These are phyloP conservation scores for Boletus patriciae DNA, from an alignment of 768 basidiomycete genomes.

Conservation along the genomic window DNA sequence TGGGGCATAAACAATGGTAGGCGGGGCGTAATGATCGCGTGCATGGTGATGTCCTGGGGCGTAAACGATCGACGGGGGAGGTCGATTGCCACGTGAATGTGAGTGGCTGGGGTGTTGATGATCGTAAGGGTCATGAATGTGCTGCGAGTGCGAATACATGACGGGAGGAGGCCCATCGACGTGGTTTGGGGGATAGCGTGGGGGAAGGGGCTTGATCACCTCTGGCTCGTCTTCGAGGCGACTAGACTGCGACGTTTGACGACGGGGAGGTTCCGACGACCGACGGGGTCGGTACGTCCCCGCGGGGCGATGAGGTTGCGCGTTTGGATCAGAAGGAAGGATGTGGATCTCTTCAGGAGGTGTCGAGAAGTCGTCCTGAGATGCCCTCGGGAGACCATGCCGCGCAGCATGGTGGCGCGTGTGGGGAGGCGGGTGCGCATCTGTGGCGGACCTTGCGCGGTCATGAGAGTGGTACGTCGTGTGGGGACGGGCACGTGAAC, in stretches of 20 bases:
- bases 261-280: conserved; percentile 30
- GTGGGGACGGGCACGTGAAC: conserved; percentile 28
- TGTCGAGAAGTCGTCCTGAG: conserved; percentile 21
- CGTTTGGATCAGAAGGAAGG: conserved; percentile 50
- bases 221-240: conserved; percentile 31
- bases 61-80: conserved; percentile 60
- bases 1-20: conserved; percentile 56
- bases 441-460: conserved; percentile 40
- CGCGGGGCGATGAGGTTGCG: conserved; percentile 32
- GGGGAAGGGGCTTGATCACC: conserved; percentile 35
- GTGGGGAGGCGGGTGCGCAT: conserved; percentile 31
- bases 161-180: conserved; percentile 26
- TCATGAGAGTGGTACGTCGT: conserved; percentile 35
- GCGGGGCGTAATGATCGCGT: conserved; percentile 56
- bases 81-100: conserved; percentile 38
- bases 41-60: conserved; percentile 47
- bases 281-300: conserved; percentile 34
- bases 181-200: conserved; percentile 28
- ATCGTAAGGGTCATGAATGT: conserved; percentile 36
- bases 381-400: conserved; percentile 21
- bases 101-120: conserved; percentile 36
- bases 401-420: conserved; percentile 30
- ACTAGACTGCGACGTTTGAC: conserved; percentile 19
- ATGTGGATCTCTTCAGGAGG: conserved; percentile 65
- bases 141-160: conserved; percentile 43